These are phyloP conservation scores for Aspergillus wentii DNA, from an alignment of 495 filamentous ascomycete genomes.

Conservation along the genomic window DNA sequence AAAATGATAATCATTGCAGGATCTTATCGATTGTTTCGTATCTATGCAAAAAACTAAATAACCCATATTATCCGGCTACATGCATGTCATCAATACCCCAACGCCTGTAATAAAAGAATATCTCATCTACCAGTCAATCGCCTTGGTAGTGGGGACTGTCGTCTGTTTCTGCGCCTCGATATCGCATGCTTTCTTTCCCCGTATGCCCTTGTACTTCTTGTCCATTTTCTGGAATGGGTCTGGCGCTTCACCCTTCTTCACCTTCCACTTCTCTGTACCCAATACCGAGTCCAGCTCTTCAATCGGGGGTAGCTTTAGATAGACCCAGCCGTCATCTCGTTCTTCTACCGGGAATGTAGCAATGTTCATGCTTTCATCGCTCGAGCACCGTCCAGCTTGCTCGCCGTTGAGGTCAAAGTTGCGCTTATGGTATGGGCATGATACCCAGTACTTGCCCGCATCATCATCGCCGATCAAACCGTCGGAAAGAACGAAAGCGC, in stretches of 20 bases:
- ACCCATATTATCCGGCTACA: too few relatives aligned
- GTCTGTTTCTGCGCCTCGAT: conserved; percentile 40
- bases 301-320: conserved; percentile 78
- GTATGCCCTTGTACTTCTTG: conserved; percentile 52
- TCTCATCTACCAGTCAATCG: conserved; percentile 65
- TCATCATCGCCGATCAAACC: conserved; percentile 78
- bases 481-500: conserved; percentile 84
- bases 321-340: conserved; percentile 74
- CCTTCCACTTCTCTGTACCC: conserved; percentile 79
- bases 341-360: conserved; percentile 83
- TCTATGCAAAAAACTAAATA: too few relatives aligned
- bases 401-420: conserved; percentile 76
- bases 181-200: conserved; percentile 51
- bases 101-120: too few relatives aligned
- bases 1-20: too few relatives aligned
- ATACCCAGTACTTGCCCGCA: conserved; percentile 68
- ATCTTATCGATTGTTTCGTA: too few relatives aligned
- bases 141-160: conserved; percentile 39
- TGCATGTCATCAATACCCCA: too few relatives aligned
- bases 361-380: conserved; percentile 73
- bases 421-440: conserved; percentile 89
- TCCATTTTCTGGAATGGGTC: conserved; percentile 68
- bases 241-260: conserved; percentile 64
- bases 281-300: conserved; percentile 81
- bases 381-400: conserved; percentile 67